Base-by-base conservation (phyloP, 1,284 basidiomycete genomes). In the Austroboletus novae-zelandiae region DNA sequence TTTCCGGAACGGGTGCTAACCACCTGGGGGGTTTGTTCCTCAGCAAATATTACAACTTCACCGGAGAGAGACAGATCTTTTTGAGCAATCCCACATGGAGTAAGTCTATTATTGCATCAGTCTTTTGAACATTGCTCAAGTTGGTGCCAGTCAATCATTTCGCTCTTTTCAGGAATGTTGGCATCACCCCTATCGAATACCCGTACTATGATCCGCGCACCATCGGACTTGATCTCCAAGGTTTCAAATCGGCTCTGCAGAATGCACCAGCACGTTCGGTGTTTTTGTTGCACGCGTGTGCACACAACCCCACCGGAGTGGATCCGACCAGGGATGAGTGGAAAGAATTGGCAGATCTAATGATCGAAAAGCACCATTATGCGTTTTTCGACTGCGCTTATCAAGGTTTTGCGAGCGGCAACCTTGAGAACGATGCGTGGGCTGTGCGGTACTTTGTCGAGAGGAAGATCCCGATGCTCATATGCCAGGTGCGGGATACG, bases 361-460 rank as follows among this genome's bases (percentile, higher is more conserved):
- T 98, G 68, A 67, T 86, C 40, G 71, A 77, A 47, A 91, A 89
- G 72, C 77, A 80, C 17, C 94, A 95, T 69, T 95, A 85, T 69
- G 89, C 89, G 41, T 95, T 97, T 74, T 94, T 98, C 69, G 95
- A 98, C 74, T 90, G 87, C 64, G 94, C 94, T 7, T 98, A 98
- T 73, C 94, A 98, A 71, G 93, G 92, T 40, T 95, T 94, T 68
- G 87, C 91, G 30, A 92, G 89, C 61, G 92, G 93, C 5, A 83
- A 94, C 66, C 70, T 91, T 56, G 84, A 89, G 59, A 75, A 77
- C 55, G 89, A 91, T 60, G 87, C 86, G 14, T 81, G 80, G 77
- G 86, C 89, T 10, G 84, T 91, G 58, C 73, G 86, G 52, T 75
- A 84, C 66, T 97, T 98, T 74, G 86, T 85, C 29, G 74, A 81